Evolutionary conservation across 2,329 filamentous ascomycete species (phyloP).

Genomic region (Periconia sp.): DNA sequence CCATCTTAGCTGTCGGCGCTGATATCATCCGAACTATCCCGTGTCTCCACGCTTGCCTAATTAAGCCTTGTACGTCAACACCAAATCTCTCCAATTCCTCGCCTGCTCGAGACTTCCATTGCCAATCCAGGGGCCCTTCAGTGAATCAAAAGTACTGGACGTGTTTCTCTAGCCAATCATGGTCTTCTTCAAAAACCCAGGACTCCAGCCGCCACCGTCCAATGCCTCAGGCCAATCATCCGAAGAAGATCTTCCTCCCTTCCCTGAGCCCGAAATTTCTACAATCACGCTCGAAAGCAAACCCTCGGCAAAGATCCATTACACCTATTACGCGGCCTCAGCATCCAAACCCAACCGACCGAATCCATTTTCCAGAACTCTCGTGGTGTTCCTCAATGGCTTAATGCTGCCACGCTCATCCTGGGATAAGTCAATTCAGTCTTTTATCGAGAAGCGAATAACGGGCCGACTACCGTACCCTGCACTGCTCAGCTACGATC

Average conservation of each 20-base stretch:
- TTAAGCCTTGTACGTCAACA: conserved; percentile 1
- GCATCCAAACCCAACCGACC: conserved; percentile 24
- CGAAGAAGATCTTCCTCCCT: conserved; percentile 35
- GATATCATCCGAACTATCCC: neutral
- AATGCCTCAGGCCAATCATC: conserved; percentile 22
- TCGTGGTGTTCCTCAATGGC: conserved; percentile 55
- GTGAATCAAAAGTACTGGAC: too few species aligned
- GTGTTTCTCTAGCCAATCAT: too few species aligned
- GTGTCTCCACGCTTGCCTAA: neutral
- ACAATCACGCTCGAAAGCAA: conserved; percentile 35
- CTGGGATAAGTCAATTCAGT: conserved; percentile 45
- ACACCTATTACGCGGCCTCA: conserved; percentile 43
- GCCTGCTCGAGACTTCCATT: too few species aligned
- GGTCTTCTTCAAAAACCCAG: too few species aligned
- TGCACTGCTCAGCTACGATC: conserved; percentile 62
- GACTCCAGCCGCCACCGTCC: neutral
- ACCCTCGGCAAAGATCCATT: conserved; percentile 35
- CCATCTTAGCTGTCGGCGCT: too few species aligned
- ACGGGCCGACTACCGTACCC: conserved; percentile 39
- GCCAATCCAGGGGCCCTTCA: too few species aligned
- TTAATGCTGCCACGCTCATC: conserved; percentile 48
- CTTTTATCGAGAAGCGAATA: conserved; percentile 35
- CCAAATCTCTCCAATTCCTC: neutral
- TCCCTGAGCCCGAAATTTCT: conserved; percentile 37
- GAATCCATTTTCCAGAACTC: conserved; percentile 42